Percentiles rank a stretch among this genome's conserved stretches.
These are phyloP conservation scores for Plantago elongata DNA, from an alignment of 257 asterid species.

Conservation along the genomic window DNA sequence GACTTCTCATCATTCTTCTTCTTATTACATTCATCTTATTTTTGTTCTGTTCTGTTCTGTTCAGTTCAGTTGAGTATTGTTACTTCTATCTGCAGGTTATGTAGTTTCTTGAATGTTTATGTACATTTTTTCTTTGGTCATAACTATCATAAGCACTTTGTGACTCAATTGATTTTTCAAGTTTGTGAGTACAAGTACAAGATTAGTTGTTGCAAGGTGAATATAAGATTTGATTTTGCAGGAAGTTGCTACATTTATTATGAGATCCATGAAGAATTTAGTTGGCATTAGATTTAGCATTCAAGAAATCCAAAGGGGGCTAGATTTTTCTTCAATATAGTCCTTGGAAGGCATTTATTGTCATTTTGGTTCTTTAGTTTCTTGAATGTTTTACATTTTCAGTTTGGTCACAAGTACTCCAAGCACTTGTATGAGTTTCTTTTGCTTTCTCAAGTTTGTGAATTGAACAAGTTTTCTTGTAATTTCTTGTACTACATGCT, in stretches of 20 bases:
- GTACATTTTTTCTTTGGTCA: neutral
- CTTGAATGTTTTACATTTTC: neutral
- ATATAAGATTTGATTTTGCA: no score
- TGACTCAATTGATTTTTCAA: neutral
- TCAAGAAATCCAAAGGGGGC: constrained; percentile 10
- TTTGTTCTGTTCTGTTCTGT: neutral
- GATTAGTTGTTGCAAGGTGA: no score
- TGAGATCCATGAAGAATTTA: constrained; percentile 2
- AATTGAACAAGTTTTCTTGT: neutral
- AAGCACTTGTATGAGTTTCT: neutral
- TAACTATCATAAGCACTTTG: neutral
- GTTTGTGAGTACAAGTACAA: neutral
- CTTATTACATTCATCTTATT: neutral
- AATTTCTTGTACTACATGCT: neutral
- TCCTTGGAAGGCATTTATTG: neutral
- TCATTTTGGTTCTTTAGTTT: neutral
- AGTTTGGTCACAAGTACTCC: neutral
- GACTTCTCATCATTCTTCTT: neutral
- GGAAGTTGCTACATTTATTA: no score
- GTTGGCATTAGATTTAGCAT: constrained; percentile 15
- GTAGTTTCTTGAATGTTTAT: neutral
- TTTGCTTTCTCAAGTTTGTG: neutral
- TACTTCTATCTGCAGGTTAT: neutral
- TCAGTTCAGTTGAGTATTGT: neutral
- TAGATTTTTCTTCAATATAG: neutral